phyloP scores from a whole-genome alignment of 352 stramenopile species.

The Blastocystis sp. region DNA sequence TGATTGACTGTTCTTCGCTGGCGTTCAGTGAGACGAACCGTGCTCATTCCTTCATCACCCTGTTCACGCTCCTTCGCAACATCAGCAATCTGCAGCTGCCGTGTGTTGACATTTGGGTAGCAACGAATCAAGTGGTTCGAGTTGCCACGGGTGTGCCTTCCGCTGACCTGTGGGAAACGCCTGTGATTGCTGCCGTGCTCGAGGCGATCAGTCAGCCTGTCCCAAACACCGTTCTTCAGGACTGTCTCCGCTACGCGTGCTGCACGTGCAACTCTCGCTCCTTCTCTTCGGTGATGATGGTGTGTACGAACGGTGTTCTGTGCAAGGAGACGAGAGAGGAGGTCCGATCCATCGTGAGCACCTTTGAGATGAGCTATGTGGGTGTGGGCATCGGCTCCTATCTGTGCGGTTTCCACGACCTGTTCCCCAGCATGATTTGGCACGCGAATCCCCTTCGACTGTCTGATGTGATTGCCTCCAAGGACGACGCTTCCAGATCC shows the following conservation, averaged over 20 bases:
- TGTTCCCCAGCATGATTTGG: constrained; percentile 58
- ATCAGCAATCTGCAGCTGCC: constrained; percentile 15
- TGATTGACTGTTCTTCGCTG: constrained; percentile 39
- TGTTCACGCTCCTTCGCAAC: background rate
- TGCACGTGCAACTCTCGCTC: constrained; percentile 9
- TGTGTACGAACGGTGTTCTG: constrained; percentile 33
- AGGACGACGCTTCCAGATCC: background rate
- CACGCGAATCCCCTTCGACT: constrained; percentile 11
- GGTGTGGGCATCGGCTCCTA: constrained; percentile 10
- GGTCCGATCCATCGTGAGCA: constrained; percentile 3
- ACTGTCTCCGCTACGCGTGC: constrained; percentile 43
- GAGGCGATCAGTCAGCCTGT: background rate
- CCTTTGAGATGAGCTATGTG: constrained; percentile 30
- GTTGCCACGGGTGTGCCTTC: background rate
- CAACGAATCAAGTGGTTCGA: background rate
- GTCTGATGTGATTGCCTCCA: background rate
- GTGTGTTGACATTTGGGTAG: background rate
- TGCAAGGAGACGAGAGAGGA: background rate
- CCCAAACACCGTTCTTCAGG: constrained; percentile 1
- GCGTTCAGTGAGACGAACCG: constrained; percentile 25
- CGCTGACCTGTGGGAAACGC: constrained; percentile 18
- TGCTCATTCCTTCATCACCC: background rate
- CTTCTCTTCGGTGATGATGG: constrained; percentile 22
- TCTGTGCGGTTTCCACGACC: constrained; percentile 13
- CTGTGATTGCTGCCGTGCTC: background rate